Percentiles rank a stretch among this genome's conserved stretches.
Evolutionary conservation across 352 stramenopile genomes (phyloP).

Genomic region (Phytophthora meadii): DNA sequence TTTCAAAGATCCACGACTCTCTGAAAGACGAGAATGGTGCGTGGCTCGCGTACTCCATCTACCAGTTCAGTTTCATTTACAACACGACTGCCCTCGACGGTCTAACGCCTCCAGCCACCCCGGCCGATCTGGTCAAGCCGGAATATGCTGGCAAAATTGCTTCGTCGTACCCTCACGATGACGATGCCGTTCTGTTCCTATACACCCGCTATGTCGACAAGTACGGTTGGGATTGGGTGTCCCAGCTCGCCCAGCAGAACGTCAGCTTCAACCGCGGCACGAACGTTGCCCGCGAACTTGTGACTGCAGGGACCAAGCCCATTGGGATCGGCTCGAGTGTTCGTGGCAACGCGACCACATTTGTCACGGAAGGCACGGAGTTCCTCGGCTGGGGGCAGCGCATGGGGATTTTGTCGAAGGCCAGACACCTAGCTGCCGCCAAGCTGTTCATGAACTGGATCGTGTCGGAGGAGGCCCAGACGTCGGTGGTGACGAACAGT

Average conservation of each 20-base stretch:
- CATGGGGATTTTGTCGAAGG: constrained; percentile 64
- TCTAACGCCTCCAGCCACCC: constrained; percentile 24
- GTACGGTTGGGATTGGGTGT: constrained; percentile 38
- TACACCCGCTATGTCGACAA: constrained; percentile 34
- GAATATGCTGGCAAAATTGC: constrained; percentile 50
- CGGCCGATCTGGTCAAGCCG: constrained; percentile 36
- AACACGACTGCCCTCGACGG: constrained; percentile 29
- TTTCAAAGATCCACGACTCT: constrained; percentile 53
- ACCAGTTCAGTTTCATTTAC: constrained; percentile 47
- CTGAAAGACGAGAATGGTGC: constrained; percentile 38
- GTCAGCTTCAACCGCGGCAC: constrained; percentile 45
- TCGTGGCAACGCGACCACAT: not conserved
- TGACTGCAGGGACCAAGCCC: constrained; percentile 32
- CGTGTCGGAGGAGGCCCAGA: constrained; percentile 45
- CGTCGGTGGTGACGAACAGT: constrained; percentile 30
- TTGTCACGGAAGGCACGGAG: constrained; percentile 18
- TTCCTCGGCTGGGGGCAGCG: constrained; percentile 58
- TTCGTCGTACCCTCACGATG: constrained; percentile 60
- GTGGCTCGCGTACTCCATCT: constrained; percentile 47
- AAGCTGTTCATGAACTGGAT: constrained; percentile 73
- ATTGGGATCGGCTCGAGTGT: constrained; percentile 30
- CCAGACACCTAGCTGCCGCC: constrained; percentile 52
- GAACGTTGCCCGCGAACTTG: constrained; percentile 11
- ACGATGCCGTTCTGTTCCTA: constrained; percentile 48
- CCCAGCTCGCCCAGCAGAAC: constrained; percentile 44